Base-by-base conservation (phyloP, 1,284 basidiomycete genomes). In the Apiotrichum veenhuisii region DNA sequence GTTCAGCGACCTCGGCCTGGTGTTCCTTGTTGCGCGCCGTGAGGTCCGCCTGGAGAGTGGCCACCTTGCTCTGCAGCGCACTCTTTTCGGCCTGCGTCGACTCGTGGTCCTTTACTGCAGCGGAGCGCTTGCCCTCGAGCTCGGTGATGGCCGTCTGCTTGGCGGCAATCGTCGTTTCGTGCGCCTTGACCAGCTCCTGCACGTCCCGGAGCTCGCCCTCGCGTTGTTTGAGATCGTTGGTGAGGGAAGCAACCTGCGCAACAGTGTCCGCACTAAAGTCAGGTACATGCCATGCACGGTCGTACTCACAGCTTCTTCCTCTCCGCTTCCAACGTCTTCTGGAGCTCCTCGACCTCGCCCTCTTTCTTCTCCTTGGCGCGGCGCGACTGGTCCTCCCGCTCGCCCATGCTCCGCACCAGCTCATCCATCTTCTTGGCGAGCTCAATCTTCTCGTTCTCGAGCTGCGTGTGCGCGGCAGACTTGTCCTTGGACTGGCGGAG, bases 171-270 rank as follows among this genome's bases (percentile, higher is more conserved):
- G 88, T 85, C 11, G 80, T 78, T 38, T 91, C 87, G 67, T 92
- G 70, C 5, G 59, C 62, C 54, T 68, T 68, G 68, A 68, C 55
- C n/a, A 57, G 50, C 34, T 66, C 61, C 38, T 63, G 66, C 11
- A 92, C 76, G 71, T 96, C 91, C 4, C 85, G 78, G 1, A 91
- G 80, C 68, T 93, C 89, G 48, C 87, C 85, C 63, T 87, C 88
- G n/a, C 85, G 80, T 53, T 87, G 83, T 23, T 87, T 83, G 23
- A 84, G 79, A 48, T 88, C 86, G 48, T 82, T 80, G 67, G 87
- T 87, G 4, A 89, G 74, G 5, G 77, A 75, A 20, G 87, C 82
- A 5, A 82, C 72, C 68, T 85, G 88, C 51, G 78, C 78, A 59
- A 83, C 84, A 27, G 85, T 73, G 15, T 82, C 68, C 47, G 88